Percentiles rank a stretch among this genome's conserved stretches.
These are phyloP conservation scores for Volvox carteri DNA, from an alignment of 163 green algal species.

Conservation along the genomic window DNA sequence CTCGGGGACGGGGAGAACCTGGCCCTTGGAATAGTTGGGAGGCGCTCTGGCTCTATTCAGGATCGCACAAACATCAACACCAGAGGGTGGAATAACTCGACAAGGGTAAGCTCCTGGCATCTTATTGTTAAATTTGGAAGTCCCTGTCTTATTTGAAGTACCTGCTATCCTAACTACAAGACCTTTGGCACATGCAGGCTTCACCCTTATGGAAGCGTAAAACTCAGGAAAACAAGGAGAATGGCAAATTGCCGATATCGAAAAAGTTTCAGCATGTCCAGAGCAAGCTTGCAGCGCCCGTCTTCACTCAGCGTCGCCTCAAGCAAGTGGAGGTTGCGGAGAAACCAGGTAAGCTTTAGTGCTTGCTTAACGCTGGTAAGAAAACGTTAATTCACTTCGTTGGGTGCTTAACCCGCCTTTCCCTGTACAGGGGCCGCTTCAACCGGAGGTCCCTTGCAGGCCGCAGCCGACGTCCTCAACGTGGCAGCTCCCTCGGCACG, in stretches of 20 bases:
- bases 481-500: background rate
- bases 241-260: background rate
- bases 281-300: conserved; percentile 21
- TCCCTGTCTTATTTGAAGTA: background rate
- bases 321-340: background rate
- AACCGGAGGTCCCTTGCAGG: background rate
- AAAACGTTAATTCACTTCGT: background rate
- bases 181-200: background rate
- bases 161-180: too few relatives aligned
- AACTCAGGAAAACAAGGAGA: conserved; percentile 40
- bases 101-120: background rate
- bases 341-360: background rate
- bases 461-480: background rate
- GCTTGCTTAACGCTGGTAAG: background rate
- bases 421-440: background rate
- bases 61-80: conserved; percentile 12
- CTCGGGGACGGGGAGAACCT: conserved; percentile 20
- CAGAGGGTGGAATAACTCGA: conserved; percentile 44
- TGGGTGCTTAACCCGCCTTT: background rate
- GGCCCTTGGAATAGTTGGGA: background rate
- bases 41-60: background rate
- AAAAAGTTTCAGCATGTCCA: conserved; percentile 23
- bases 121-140: background rate
- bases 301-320: conserved; percentile 1
- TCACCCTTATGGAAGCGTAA: conserved; percentile 13